phyloP scores from a whole-genome alignment of 176 grass and related monocot species.

The Hordeum marinum region DNA sequence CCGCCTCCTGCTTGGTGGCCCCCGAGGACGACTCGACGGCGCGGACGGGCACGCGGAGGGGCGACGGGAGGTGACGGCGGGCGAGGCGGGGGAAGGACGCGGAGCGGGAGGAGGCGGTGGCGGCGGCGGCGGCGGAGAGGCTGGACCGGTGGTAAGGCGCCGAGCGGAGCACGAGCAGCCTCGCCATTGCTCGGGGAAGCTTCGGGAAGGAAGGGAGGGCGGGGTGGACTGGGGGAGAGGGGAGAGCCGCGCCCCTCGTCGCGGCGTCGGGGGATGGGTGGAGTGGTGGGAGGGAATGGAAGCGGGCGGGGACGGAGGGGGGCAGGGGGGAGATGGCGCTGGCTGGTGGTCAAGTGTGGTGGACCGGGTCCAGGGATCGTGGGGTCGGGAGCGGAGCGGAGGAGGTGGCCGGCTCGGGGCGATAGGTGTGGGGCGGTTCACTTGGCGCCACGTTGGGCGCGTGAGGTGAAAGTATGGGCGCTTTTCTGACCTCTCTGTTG shows the following conservation, averaged over 20 bases:
- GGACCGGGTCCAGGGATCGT: constrained; percentile 4
- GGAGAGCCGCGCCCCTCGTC: background rate
- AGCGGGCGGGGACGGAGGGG: background rate
- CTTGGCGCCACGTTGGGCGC: constrained; percentile 52
- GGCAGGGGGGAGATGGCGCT: background rate
- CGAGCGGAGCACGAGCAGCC: constrained; percentile 47
- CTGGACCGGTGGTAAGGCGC: constrained; percentile 41
- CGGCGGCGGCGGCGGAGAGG: constrained; percentile 16
- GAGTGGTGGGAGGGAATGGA: background rate
- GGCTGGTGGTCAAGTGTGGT: background rate
- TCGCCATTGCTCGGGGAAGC: constrained; percentile 46
- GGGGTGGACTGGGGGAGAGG: background rate
- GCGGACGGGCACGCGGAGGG: constrained; percentile 31
- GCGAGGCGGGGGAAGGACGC: constrained; percentile 2
- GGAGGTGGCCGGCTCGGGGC: background rate
- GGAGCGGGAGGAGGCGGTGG: constrained; percentile 18
- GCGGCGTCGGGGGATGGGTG: background rate
- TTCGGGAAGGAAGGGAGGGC: background rate
- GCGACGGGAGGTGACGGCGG: constrained; percentile 26
- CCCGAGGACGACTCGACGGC: constrained; percentile 46
- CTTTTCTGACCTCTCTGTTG: background rate
- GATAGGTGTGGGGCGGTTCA: constrained; percentile 51
- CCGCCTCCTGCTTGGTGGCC: constrained; percentile 45
- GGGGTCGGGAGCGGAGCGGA: constrained; percentile 17
- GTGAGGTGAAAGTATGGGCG: background rate